phyloP scores from a whole-genome alignment of 169 alveolate species.

The Eimeria tenella region DNA sequence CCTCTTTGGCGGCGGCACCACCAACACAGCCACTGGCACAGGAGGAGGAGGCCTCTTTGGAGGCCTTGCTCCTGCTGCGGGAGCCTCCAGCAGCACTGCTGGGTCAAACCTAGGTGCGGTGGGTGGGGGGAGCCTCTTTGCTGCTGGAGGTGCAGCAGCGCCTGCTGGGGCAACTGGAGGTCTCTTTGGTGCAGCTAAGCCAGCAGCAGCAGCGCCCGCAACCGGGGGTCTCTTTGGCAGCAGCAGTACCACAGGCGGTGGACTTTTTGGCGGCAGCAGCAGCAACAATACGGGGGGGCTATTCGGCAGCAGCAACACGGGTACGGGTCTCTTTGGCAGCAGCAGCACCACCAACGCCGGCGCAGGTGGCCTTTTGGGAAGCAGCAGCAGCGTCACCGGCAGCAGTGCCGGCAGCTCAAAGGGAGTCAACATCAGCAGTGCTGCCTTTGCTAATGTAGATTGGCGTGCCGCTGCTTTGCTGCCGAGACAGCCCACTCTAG shows the following conservation, averaged over 20 bases:
- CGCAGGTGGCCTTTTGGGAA: constrained; percentile 41
- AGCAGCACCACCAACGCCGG: not conserved
- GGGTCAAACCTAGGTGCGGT: not conserved
- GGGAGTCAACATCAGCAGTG: not conserved
- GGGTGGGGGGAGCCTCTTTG: not conserved
- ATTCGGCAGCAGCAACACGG: constrained; percentile 22
- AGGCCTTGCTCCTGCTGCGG: not conserved
- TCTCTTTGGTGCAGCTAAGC: constrained; percentile 18
- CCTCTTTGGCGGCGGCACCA: not conserved
- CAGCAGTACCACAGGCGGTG: not conserved
- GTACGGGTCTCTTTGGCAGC: not conserved
- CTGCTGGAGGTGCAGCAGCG: constrained; percentile 35
- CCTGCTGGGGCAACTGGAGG: constrained; percentile 26
- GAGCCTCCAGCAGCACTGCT: constrained; percentile 1
- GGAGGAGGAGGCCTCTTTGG: constrained; percentile 48
- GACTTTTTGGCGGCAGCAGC: constrained; percentile 9
- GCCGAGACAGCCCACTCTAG: constrained; percentile 59
- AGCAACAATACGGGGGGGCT: not conserved
- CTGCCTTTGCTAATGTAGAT: constrained; percentile 30
- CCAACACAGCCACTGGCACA: not conserved
- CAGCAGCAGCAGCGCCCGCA: not conserved
- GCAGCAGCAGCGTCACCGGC: not conserved
- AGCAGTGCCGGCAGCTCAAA: constrained; percentile 40
- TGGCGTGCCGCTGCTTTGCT: constrained; percentile 69
- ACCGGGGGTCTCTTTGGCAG: constrained; percentile 58